phyloP scores from a whole-genome alignment of 495 filamentous ascomycete species.

The Penicillium manginii region DNA sequence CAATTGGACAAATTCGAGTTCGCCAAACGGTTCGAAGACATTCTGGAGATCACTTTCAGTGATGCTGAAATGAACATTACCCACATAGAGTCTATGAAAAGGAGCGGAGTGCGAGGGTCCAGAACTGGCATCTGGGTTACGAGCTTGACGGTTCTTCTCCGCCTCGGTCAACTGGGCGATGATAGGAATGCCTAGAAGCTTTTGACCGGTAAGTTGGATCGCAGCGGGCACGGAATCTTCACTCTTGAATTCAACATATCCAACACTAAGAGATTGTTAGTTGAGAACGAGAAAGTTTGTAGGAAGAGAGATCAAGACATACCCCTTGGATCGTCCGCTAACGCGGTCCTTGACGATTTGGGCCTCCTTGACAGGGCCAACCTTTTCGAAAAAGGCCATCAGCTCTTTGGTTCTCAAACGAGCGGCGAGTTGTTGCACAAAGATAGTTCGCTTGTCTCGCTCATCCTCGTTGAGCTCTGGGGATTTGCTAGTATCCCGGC shows the following conservation, averaged over 20 bases:
- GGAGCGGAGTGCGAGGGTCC: slow-evolving; percentile 76
- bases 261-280: slow-evolving; percentile 66
- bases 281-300: slow-evolving; percentile 3
- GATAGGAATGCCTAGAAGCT: slow-evolving; percentile 96
- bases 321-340: slow-evolving; percentile 97
- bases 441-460: slow-evolving; percentile 94
- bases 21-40: slow-evolving; percentile 97
- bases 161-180: slow-evolving; percentile 98
- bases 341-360: slow-evolving; percentile 99
- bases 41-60: slow-evolving; percentile 95
- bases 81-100: slow-evolving; percentile 98
- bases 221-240: slow-evolving; percentile 93
- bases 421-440: slow-evolving; percentile 95
- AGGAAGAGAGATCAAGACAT: slow-evolving; percentile 32
- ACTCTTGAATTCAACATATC: slow-evolving; percentile 98
- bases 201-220: slow-evolving; percentile 98
- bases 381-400: slow-evolving; percentile 93
- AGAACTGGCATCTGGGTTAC: slow-evolving; percentile 72
- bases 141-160: slow-evolving; percentile 98
- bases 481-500: slow-evolving; percentile 54
- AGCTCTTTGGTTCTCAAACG: slow-evolving; percentile 91
- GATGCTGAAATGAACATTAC: slow-evolving; percentile 99
- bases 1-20: slow-evolving; percentile 95
- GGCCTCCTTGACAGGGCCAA: slow-evolving; percentile 94
- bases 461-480: slow-evolving; percentile 87